A percentile compares a stretch with the other conserved stretches of the same genome.
Conservation (phyloP, 805 yeast genomes). For the Spathaspora girioi region DNA sequence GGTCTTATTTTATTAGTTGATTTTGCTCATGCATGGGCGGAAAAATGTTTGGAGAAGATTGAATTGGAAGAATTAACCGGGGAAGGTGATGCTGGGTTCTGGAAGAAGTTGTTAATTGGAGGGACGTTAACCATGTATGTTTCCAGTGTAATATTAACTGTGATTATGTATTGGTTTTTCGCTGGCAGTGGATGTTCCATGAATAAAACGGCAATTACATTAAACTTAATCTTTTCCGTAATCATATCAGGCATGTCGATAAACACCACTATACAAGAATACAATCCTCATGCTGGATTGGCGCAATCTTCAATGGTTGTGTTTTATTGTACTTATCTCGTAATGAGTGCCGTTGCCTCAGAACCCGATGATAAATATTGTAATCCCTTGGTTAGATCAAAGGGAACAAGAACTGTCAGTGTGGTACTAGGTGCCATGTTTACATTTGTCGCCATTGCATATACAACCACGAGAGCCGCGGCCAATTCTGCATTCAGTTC, state of each 20-base stretch:
- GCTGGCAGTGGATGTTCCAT: constrained; percentile 78
- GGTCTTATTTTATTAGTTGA: constrained; percentile 90
- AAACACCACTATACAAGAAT: constrained; percentile 81
- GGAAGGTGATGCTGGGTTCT: constrained; percentile 53
- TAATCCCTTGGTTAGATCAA: constrained; percentile 86
- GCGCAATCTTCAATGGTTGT: constrained; percentile 97
- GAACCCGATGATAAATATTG: constrained; percentile 94
- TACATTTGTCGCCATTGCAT: constrained; percentile 93
- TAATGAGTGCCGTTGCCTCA: constrained; percentile 88
- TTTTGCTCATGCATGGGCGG: constrained; percentile 99
- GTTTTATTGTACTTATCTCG: constrained; percentile 85
- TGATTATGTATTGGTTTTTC: constrained; percentile 78
- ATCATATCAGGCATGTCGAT: constrained; percentile 69
- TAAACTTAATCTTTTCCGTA: constrained; percentile 66
- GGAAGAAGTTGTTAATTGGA: constrained; percentile 79
- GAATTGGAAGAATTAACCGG: constrained; percentile 66
- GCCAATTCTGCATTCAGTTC: constrained; percentile 50
- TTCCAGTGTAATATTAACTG: constrained; percentile 66
- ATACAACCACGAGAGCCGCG: constrained; percentile 96
- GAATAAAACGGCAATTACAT: constrained; percentile 82
- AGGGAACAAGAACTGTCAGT: constrained; percentile 86
- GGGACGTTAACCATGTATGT: constrained; percentile 87
- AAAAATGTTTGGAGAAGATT: constrained; percentile 84
- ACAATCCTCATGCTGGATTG: constrained; percentile 90
- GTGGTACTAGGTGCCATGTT: constrained; percentile 87